A percentile compares a stretch with the other conserved stretches of the same genome.
Conservation (phyloP, 768 basidiomycete species). For the Hericium erinaceus region DNA sequence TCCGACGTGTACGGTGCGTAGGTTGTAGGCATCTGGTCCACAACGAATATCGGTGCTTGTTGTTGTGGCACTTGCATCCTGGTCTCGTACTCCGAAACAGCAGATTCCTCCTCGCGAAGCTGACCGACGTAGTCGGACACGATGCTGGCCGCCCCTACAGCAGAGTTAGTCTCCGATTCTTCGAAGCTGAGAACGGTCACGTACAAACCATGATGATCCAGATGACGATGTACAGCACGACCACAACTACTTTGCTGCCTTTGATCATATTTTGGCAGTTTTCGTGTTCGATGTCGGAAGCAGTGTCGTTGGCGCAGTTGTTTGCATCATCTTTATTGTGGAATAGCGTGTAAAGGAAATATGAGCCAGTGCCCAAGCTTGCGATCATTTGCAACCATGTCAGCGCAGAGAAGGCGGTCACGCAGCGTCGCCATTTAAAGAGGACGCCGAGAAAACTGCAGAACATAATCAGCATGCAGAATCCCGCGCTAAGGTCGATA, state of each 20-base stretch:
- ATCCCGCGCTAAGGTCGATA: neutral
- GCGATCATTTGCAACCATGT: conserved; percentile 37
- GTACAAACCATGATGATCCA: conserved; percentile 50
- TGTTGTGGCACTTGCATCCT: too few species aligned
- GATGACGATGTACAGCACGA: conserved; percentile 37
- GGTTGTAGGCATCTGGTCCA: too few species aligned
- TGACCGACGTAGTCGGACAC: conserved; percentile 45
- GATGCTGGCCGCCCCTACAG: conserved; percentile 41
- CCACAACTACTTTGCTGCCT: conserved; percentile 32
- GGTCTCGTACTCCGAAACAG: neutral
- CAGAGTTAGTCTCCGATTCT: neutral
- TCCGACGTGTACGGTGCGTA: too few species aligned
- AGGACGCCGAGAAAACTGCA: conserved; percentile 36
- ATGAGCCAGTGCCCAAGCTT: conserved; percentile 38
- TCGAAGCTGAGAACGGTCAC: conserved; percentile 16
- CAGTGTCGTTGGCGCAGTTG: conserved; percentile 29
- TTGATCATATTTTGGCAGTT: conserved; percentile 34
- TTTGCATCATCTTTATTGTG: conserved; percentile 28
- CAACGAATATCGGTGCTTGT: too few species aligned
- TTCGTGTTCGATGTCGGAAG: conserved; percentile 23
- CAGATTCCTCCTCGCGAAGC: conserved; percentile 37
- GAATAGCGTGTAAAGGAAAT: conserved; percentile 37
- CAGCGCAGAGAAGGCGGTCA: conserved; percentile 34
- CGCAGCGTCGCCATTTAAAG: conserved; percentile 31
- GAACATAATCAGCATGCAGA: neutral